phyloP scores from a whole-genome alignment of 495 filamentous ascomycete species.

The Aspergillus ostianus region DNA sequence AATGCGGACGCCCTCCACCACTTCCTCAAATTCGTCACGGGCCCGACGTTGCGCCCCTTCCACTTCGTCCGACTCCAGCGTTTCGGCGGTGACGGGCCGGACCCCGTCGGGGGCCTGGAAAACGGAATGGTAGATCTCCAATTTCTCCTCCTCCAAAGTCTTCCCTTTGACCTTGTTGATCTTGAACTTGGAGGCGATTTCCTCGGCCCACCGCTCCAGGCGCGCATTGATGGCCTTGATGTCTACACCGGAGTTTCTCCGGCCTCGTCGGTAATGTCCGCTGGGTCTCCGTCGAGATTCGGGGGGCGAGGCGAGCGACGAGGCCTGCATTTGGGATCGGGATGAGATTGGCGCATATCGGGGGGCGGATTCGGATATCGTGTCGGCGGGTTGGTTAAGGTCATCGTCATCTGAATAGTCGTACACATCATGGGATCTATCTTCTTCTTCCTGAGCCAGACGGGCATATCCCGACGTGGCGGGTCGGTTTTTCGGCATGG shows the following conservation, averaged over 20 bases:
- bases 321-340: constrained; percentile 49
- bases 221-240: constrained; percentile 98
- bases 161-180: constrained; percentile 74
- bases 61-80: constrained; percentile 59
- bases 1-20: constrained; percentile 82
- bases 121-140: constrained; percentile 96
- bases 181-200: constrained; percentile 98
- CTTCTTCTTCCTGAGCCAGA: constrained; percentile 86
- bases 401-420: constrained; percentile 74
- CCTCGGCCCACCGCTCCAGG: constrained; percentile 94
- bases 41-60: constrained; percentile 59
- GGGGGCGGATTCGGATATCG: constrained; percentile 59
- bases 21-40: constrained; percentile 78
- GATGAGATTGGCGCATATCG: constrained; percentile 67
- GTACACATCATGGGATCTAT: constrained; percentile 49
- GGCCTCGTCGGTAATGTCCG: constrained; percentile 51
- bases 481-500: constrained; percentile 59
- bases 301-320: constrained; percentile 36
- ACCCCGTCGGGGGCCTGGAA: constrained; percentile 89
- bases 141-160: constrained; percentile 73
- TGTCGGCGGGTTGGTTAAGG: constrained; percentile 52
- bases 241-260: constrained; percentile 88
- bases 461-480: constrained; percentile 88
- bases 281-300: constrained; percentile 46
- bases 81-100: constrained; percentile 72